Base-by-base conservation (phyloP, 2,329 filamentous ascomycete species). In the Trematosphaeria pertusa region DNA sequence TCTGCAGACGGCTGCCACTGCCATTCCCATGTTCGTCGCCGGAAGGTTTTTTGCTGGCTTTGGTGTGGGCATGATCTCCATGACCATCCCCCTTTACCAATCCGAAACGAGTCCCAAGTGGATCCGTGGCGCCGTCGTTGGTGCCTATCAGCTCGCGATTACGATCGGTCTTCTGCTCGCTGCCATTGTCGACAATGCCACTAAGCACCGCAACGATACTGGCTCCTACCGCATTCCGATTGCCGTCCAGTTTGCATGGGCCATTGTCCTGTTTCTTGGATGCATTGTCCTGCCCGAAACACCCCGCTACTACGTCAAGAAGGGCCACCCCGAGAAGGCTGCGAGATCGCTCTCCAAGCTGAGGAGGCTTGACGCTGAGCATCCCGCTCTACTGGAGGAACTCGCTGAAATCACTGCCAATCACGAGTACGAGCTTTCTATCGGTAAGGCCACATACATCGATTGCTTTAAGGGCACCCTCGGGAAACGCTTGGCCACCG, bases 161-260 rank as follows among this genome's bases (percentile, higher is more conserved):
- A 89, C 86, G n/a, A 83, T 88, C 42, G 87, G 86, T 52, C 76
- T 89, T 6, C 77, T 89, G 3, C 76, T 88, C 4, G 86, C 87
- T 4, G 80, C 84, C 26, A 76, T 87, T 20, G 81, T 89, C 37
- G 80, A 88, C 67, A 87, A 88, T 44, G 72, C 83, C 6, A 88
- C 86, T 1, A 72, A 74, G 49, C 34, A 78, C 40, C 77, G 88
- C 30, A 55, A 77, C 2, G 78, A 85, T 34, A 74, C 82, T 9
- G 80, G 83, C 3, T 85, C 87, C 2, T 93, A 90, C 68, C 85
- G 88, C 31, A 90, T 92, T 36, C 89, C 89, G 3, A 81, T 91
- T 38, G 86, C 86, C 22, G 77, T 92, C 4, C 89, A 92, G 68
- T 82, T 92, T 51, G 79, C 84, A 1, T 91, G 88, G 81, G 87